Evolutionary conservation across 1,284 basidiomycete genomes (phyloP).

Genomic region (Fereydounia khargensis): DNA sequence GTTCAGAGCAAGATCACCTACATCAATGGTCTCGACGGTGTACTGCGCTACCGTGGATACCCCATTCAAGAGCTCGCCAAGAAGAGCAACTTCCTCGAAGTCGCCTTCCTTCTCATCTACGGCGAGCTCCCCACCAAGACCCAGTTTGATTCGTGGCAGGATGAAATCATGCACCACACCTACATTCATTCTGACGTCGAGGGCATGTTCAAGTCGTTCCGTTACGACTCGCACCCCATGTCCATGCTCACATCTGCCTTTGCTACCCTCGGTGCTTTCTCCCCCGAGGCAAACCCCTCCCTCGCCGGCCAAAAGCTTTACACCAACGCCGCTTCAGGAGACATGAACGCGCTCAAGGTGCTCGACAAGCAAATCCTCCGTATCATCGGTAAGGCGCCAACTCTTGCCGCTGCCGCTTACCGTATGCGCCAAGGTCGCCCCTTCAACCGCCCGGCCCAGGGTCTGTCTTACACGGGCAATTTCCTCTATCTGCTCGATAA

Average conservation of each 20-base stretch:
- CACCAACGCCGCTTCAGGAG: conserved; percentile 63
- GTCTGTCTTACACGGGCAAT: conserved; percentile 74
- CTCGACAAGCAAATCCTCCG: conserved; percentile 89
- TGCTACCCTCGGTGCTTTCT: conserved; percentile 79
- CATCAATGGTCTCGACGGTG: conserved; percentile 66
- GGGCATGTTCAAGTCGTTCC: conserved; percentile 67
- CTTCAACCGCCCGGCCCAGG: conserved; percentile 79
- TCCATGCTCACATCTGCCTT: conserved; percentile 79
- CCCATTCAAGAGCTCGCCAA: conserved; percentile 83
- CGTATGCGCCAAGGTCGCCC: conserved; percentile 80
- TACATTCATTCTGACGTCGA: conserved; percentile 75
- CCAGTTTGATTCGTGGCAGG: conserved; percentile 68
- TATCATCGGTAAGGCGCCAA: conserved; percentile 80
- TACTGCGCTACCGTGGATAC: conserved; percentile 64
- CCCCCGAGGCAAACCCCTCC: conserved; percentile 58
- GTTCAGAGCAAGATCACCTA: conserved; percentile 77
- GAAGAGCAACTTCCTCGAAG: conserved; percentile 74
- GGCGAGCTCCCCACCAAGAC: conserved; percentile 71
- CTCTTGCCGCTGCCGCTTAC: conserved; percentile 83
- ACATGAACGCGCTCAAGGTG: conserved; percentile 66
- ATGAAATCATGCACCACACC: conserved; percentile 74
- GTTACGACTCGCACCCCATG: conserved; percentile 86
- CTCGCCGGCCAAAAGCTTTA: conserved; percentile 73
- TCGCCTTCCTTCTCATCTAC: conserved; percentile 70
- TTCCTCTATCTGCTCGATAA: conserved; percentile 87